Percentiles rank a stretch among this genome's conserved stretches.
Evolutionary conservation across 169 alveolate genomes (phyloP).

Genomic region (Neospora caninum): DNA sequence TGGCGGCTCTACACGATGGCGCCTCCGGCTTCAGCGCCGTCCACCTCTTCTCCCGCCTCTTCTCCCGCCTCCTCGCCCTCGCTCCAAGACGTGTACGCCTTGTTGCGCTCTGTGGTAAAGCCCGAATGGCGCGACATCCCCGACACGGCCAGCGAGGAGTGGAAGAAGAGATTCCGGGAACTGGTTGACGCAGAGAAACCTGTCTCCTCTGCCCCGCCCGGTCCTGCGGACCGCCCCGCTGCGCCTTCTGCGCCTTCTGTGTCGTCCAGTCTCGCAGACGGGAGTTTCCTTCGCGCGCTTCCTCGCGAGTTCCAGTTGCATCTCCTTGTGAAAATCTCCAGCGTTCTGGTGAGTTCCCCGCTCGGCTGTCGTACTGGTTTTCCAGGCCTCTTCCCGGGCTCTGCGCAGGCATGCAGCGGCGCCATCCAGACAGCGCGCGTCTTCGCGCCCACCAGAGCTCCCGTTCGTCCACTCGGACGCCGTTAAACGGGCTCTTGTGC

Average conservation of each 20-base stretch:
- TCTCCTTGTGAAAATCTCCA: not conserved
- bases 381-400: not conserved
- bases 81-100: not conserved
- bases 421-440: not conserved
- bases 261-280: not conserved
- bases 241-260: not conserved
- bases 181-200: not conserved
- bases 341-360: not conserved
- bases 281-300: not conserved
- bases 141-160: conserved; percentile 17
- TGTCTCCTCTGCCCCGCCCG: not conserved
- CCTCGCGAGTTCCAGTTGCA: conserved; percentile 7
- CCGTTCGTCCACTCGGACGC: too few relatives aligned
- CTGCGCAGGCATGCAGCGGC: not conserved
- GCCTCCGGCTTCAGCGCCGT: not conserved
- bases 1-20: not conserved
- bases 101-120: conserved; percentile 22
- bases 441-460: too few relatives aligned
- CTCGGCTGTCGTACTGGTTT: not conserved
- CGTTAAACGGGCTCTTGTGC: too few relatives aligned
- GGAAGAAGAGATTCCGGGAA: conserved; percentile 8
- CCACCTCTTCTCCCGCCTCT: not conserved
- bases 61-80: not conserved
- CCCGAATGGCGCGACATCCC: conserved; percentile 40
- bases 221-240: not conserved